Evolutionary conservation across 1,284 basidiomycete genomes (phyloP).

Genomic region (Afroboletus lepidellus): DNA sequence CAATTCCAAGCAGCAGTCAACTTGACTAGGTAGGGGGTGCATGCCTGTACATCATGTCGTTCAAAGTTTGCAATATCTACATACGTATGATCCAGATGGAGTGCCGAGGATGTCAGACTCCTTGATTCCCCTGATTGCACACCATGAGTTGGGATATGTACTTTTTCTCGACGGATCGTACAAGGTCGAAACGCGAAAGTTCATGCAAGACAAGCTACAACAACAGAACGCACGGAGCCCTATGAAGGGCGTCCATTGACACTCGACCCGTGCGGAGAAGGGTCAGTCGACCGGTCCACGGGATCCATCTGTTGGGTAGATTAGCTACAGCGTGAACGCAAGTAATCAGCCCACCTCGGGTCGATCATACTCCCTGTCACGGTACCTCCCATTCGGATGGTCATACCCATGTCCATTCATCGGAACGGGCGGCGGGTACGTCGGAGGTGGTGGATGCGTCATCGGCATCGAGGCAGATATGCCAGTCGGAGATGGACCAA

Average conservation of each 20-base stretch:
- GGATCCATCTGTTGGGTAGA: slow-evolving; percentile 11
- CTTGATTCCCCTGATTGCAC: background rate
- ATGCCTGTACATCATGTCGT: background rate
- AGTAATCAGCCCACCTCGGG: slow-evolving; percentile 13
- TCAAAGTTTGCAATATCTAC: background rate
- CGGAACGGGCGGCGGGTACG: slow-evolving; percentile 12
- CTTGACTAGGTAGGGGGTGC: background rate
- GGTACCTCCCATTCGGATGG: slow-evolving; percentile 30
- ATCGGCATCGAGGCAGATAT: slow-evolving; percentile 19
- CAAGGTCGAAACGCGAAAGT: background rate
- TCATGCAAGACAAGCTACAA: background rate
- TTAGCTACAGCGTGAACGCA: background rate
- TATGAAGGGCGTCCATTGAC: slow-evolving; percentile 28
- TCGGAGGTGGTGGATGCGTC: slow-evolving; percentile 8
- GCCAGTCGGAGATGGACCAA: slow-evolving; percentile 29
- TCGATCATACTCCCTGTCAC: slow-evolving; percentile 28
- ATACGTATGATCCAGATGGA: background rate
- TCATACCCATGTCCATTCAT: slow-evolving; percentile 27
- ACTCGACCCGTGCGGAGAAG: slow-evolving; percentile 24
- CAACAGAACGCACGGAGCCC: background rate
- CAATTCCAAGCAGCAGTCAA: slow-evolving; percentile 17
- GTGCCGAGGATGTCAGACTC: background rate
- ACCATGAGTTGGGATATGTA: no score
- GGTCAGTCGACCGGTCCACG: slow-evolving; percentile 19
- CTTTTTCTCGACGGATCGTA: background rate